These are phyloP conservation scores for Xerophyta viscosa DNA, from an alignment of 106 monocot genomes.

Conservation along the genomic window DNA sequence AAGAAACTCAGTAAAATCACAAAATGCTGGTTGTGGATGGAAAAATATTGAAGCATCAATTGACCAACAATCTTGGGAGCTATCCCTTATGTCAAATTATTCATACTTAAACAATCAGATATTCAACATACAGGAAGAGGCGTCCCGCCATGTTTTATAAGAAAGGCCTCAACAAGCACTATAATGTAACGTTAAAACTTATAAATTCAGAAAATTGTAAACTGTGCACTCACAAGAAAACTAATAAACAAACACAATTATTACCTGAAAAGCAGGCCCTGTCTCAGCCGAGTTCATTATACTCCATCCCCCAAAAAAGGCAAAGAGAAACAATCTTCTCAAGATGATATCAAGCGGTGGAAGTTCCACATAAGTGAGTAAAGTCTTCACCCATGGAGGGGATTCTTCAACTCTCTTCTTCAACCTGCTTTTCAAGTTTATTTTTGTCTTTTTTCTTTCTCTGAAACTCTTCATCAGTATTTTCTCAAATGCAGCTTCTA, in stretches of 20 bases:
- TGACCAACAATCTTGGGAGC: no score
- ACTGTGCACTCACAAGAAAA: no score
- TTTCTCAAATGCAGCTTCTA: slow-evolving; percentile 95
- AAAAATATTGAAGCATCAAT: no score
- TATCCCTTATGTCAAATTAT: no score
- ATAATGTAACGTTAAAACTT: no score
- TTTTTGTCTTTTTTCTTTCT: slow-evolving; percentile 78
- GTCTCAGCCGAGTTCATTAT: slow-evolving; percentile 59
- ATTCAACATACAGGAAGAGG: no score
- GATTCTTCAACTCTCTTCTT: slow-evolving; percentile 87
- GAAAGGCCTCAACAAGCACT: no score
- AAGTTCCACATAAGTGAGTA: slow-evolving; percentile 66
- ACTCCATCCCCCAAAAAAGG: slow-evolving; percentile 92
- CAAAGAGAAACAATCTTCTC: slow-evolving; percentile 83
- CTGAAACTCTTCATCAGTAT: slow-evolving; percentile 78
- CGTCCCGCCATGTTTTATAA: no score
- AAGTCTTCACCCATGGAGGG: slow-evolving; percentile 79
- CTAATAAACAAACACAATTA: neutral
- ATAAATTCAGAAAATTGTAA: no score
- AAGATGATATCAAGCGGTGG: slow-evolving; percentile 59
- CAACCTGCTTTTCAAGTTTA: slow-evolving; percentile 79
- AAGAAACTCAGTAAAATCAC: no score
- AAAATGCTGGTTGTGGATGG: no score
- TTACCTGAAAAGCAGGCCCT: slow-evolving; percentile 96
- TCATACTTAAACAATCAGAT: no score